A percentile compares a stretch with the other conserved stretches of the same genome.
Conservation (phyloP, 2,329 filamentous ascomycete genomes). For the Colletotrichum simmondsii region DNA sequence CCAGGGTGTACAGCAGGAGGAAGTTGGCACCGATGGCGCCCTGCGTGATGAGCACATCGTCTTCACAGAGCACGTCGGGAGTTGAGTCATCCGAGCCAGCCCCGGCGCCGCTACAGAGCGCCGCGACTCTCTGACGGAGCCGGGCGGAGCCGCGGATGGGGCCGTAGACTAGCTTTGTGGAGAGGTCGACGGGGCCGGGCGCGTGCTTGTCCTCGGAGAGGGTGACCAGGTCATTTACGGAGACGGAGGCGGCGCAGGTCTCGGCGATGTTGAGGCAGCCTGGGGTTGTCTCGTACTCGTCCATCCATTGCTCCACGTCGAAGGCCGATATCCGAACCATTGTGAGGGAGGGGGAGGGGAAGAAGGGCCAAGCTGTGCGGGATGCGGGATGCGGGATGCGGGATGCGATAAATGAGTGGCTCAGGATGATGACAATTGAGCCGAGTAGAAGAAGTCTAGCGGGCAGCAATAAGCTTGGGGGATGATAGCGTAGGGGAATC, state of each 20-base stretch:
- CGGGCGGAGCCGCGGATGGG: conserved; percentile 74
- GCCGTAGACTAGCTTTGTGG: conserved; percentile 76
- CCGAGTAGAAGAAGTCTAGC: not conserved
- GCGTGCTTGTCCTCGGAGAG: conserved; percentile 66
- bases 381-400: not conserved
- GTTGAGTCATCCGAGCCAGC: conserved; percentile 38
- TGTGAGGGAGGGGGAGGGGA: conserved; percentile 22
- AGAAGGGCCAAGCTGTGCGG: not conserved
- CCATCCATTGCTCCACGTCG: conserved; percentile 79
- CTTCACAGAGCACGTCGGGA: conserved; percentile 41
- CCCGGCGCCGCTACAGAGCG: conserved; percentile 69
- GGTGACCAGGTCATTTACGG: conserved; percentile 72
- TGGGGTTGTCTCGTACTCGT: conserved; percentile 66
- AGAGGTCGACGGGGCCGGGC: conserved; percentile 54
- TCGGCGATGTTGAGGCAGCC: conserved; percentile 78
- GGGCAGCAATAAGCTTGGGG: not conserved
- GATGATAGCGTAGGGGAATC: not conserved
- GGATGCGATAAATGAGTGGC: not conserved
- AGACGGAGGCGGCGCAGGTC: conserved; percentile 81
- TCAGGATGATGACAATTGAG: not conserved
- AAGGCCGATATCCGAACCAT: conserved; percentile 57
- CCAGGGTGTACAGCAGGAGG: conserved; percentile 74
- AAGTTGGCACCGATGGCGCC: conserved; percentile 85
- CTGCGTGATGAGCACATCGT: conserved; percentile 78
- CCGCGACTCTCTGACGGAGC: conserved; percentile 72